Evolutionary conservation across 139 green algal species (phyloP), one percentile per base, ranked within the genome.

Genomic region (Spirogloea muscicola): DNA sequence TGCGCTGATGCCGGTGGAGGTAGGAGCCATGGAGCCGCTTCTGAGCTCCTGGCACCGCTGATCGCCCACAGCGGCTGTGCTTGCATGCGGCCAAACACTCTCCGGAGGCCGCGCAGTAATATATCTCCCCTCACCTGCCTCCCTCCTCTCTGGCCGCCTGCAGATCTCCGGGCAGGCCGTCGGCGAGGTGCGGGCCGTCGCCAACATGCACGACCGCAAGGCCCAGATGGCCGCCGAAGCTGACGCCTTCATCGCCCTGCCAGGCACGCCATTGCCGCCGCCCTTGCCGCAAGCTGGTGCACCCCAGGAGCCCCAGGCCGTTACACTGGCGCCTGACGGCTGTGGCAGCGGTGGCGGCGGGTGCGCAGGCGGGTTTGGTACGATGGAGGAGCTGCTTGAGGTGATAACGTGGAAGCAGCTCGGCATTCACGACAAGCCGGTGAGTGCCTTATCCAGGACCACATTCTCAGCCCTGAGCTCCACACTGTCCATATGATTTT

Each of bases 171-270:
- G 59, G 40, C 48, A 25, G 46, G 36, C 34, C 25, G 66, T 74
- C n/a, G 66, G 66, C 33, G 51, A 63, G 49, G 21, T 33, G 33
- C 31, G 31, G 0, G 58, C 68, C 36, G 66, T 74, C n/a, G 41
- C 33, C 7, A 77, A 36, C 58, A 87, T 87, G 83, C 83, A 87
- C 68, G 74, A 87, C 39, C 70, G 83, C 36, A 87, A 87, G 76
- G 46, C 44, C 5, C 3, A 65, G 29, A 87, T 87, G 83, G 37
- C 42, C 9, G 40, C 63, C 16, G 29, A 31, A 18, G 51, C 73
- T 31, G 81, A 87, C 77, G 80, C 62, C 3, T 87, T 87, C 71
- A 75, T 87, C 39, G 82, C 72, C 6, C 13, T 85, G 29, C 83
- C 83, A 27, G 79, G 49, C 34, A 27, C 31, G 49, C 49, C 31